Evolutionary conservation across 31 red algal species (phyloP), one percentile per base, ranked within the genome.

Genomic region (Asparagopsis taxiformis): DNA sequence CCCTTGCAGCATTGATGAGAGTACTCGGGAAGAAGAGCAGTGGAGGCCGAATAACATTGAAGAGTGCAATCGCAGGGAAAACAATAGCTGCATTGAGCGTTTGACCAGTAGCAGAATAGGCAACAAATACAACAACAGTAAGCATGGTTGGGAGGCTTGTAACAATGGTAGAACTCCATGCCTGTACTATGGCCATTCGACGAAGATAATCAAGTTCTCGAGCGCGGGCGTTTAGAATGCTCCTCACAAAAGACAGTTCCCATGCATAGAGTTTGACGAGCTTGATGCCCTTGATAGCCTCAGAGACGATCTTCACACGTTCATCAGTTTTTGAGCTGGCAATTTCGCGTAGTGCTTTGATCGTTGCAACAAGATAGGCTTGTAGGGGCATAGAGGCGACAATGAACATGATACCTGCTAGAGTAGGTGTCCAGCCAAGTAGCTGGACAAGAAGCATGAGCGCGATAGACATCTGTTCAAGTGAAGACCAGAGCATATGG

Each of bases 261-360:
- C 94, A 98, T 8, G 94, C 88, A 51, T 93, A 86, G 21, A 93
- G 61, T 56, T 98, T 98, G 44, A 98, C 79, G 9, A 98, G 36
- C 65, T 98, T 93, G 55, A 98, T 98, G 33, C 74, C 84, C 50
- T 75, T 74, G 35, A 97, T 78, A 11, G 80, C 85, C 85, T 97
- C 94, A 13, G 65, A 52, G 20, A 93, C 75, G 15, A 68, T 26
- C 44, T 90, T 82, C 46, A 98, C 89, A 6, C 94, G 74, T 41
- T 83, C 71, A 65, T 98, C 94, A 15, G 94, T 93, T 24, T 51
- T 70, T 22, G 75, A 48, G 58, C 74, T 82, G 3, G 87, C 72
- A 13, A 15, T 77, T 35, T 93, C 84, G 8, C 94, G 65, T 32
- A 68, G 43, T n/a, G 38, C 65, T 32, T 87, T 77, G 17, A 90